Conservation (phyloP, 441 rosid genomes). For the Rhodomyrtus psidioides region DNA sequence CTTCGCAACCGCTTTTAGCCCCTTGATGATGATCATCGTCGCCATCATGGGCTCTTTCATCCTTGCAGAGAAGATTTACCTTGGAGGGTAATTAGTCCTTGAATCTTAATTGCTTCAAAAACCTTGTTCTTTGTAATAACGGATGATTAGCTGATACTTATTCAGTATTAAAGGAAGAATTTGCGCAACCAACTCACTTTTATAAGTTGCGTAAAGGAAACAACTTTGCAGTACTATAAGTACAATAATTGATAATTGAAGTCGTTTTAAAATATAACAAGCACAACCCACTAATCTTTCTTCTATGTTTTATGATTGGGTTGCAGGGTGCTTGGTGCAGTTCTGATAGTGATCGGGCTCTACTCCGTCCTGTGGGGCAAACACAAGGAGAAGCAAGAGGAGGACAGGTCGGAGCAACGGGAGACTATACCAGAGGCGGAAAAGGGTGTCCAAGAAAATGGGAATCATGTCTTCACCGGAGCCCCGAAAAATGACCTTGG, state of each 20-base stretch:
- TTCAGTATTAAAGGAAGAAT: neutral
- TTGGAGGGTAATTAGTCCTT: slow-evolving; percentile 8
- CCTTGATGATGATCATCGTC: slow-evolving; percentile 16
- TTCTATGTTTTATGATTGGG: neutral
- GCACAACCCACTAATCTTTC: neutral
- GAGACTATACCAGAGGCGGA: neutral
- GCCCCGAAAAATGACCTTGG: neutral
- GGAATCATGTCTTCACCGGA: neutral
- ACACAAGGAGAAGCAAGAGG: slow-evolving; percentile 15
- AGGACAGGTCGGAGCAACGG: neutral
- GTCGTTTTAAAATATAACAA: neutral
- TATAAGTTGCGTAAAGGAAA: neutral
- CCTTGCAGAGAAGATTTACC: slow-evolving; percentile 12
- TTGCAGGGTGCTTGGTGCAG: slow-evolving; percentile 3
- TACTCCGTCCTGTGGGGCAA: slow-evolving; percentile 19
- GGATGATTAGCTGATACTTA: neutral
- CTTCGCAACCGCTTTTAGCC: slow-evolving; percentile 17
- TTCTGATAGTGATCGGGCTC: slow-evolving; percentile 8
- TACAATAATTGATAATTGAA: neutral
- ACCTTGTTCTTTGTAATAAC: neutral
- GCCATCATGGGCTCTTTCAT: slow-evolving; percentile 16
- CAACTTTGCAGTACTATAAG: neutral
- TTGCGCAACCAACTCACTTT: neutral
- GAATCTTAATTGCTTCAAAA: neutral
- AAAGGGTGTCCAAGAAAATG: neutral